These are phyloP conservation scores for Cladosporium sp. DNA, from an alignment of 2,329 filamentous ascomycete species.

Conservation along the genomic window DNA sequence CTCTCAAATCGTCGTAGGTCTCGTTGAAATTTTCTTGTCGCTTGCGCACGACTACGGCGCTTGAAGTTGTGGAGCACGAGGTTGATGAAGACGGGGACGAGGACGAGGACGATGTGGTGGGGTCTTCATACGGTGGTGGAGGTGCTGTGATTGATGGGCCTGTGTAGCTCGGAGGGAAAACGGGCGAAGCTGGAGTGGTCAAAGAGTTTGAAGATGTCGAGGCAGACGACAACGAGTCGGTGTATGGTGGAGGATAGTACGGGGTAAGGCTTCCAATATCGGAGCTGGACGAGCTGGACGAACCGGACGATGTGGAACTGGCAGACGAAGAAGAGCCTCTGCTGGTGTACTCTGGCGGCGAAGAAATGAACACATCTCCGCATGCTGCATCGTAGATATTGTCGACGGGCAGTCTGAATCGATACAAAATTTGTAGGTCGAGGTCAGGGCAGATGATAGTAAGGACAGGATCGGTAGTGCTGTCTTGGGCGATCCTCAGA, in stretches of 20 bases:
- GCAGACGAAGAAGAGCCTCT: not conserved
- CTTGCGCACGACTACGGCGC: not conserved
- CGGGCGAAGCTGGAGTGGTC: no score
- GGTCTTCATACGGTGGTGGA: not conserved
- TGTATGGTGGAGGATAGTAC: not conserved
- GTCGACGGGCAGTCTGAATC: not conserved
- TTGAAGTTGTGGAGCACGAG: not conserved
- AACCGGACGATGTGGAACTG: not conserved
- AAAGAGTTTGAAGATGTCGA: not conserved
- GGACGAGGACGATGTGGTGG: not conserved
- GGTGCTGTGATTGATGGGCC: no score
- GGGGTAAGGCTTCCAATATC: not conserved
- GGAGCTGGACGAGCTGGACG: not conserved
- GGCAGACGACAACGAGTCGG: not conserved
- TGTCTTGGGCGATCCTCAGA: not conserved
- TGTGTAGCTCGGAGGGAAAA: no score
- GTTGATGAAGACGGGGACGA: not conserved
- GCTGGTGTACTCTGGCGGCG: not conserved
- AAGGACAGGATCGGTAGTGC: not conserved
- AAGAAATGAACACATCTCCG: conserved; percentile 2
- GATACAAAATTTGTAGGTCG: not conserved
- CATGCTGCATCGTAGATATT: not conserved
- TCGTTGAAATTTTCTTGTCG: not conserved
- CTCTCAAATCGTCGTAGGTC: not conserved
- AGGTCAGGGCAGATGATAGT: not conserved